Evolutionary conservation across 2,329 filamentous ascomycete genomes (phyloP).

Genomic region (Alternaria ventricosa): DNA sequence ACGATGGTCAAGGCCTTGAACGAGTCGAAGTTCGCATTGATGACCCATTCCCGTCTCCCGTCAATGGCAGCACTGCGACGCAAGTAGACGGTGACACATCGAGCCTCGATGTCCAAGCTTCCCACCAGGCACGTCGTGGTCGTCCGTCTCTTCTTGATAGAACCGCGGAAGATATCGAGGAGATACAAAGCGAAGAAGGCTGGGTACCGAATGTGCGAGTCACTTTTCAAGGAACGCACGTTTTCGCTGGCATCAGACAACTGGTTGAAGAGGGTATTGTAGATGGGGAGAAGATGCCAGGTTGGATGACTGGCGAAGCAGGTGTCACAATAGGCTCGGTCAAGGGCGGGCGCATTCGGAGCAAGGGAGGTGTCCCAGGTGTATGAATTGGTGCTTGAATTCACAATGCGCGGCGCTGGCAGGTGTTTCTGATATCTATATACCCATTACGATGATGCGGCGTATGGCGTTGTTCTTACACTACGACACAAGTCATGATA

Average conservation of each 20-base stretch:
- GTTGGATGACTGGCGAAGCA: constrained; percentile 90
- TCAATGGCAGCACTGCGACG: neutral
- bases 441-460: constrained; percentile 31
- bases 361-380: constrained; percentile 34
- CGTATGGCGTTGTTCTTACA: constrained; percentile 20
- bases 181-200: constrained; percentile 29
- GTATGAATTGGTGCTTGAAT: constrained; percentile 16
- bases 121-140: constrained; percentile 32
- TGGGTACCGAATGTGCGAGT: constrained; percentile 70
- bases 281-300: constrained; percentile 79
- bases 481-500: neutral
- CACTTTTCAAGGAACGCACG: constrained; percentile 75
- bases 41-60: constrained; percentile 49
- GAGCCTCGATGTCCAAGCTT: constrained; percentile 19
- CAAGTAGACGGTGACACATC: constrained; percentile 25
- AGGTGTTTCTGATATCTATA: constrained; percentile 29
- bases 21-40: constrained; percentile 59
- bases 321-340: constrained; percentile 77
- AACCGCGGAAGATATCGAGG: constrained; percentile 39
- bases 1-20: constrained; percentile 53
- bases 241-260: constrained; percentile 80
- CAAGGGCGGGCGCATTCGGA: constrained; percentile 66
- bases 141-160: constrained; percentile 45
- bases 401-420: constrained; percentile 12
- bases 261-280: constrained; percentile 79